Evolutionary conservation across 805 yeast species (phyloP), one percentile per base, ranked within the genome.

Genomic region (Pichia membranifaciens): DNA sequence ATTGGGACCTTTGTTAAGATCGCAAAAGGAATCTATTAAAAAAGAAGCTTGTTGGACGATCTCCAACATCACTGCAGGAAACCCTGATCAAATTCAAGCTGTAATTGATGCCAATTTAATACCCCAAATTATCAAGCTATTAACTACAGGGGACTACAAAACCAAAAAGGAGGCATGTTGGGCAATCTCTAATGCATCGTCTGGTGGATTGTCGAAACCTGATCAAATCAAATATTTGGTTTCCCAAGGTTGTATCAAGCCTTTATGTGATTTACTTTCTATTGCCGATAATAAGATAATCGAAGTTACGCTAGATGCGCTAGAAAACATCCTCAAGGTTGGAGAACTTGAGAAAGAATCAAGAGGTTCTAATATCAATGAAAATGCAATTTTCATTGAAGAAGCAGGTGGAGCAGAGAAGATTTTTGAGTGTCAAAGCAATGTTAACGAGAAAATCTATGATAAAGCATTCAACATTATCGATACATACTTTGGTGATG

Each of bases 21-120:
- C 95, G 29, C 80, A 87, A 50, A 89, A 90, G 73, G 99, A 93
- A 67, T 80, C 93, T 16, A 84, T 93, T 57, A 82, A 93, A 64
- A 93, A 93, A 67, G 99, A 93, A 73, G 96, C 98, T 5, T 89
- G 99, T 73, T 93, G 99, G 99, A 91, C 99, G 34, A 83, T 93
- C 54, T 90, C 97, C 50, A 93, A 93, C 70, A 90, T 93, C 64
- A 93, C 99, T 32, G 99, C 99, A 20, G 99, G 99, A 60, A 93
- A 87, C 66, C 71, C 90, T 20, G 90, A 85, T 52, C 99, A 93
- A 73, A 89, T 91, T 60, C 97, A 91, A 72, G 91, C 97, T 15
- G 98, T 93, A 44, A 90, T 93, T 59, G 96, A 90, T 65, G 83
- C 91, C 51, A 93, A 93, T 70, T 75, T 93, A 64, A 82, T 93